Conservation (phyloP, 345 rosid genomes). For the Eucalyptus pauciflora region DNA sequence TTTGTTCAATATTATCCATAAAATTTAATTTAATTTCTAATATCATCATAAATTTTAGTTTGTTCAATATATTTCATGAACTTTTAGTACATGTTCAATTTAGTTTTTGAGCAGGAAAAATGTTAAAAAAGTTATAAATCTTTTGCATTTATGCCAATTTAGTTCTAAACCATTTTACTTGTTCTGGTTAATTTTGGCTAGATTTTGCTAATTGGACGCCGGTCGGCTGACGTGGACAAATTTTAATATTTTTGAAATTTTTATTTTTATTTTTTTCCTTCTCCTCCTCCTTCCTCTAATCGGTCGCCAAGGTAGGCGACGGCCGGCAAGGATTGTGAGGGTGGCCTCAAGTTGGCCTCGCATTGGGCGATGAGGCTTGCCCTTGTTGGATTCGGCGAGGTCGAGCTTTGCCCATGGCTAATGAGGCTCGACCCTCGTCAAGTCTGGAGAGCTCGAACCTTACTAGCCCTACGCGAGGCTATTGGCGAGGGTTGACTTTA, state of each 20-base stretch:
- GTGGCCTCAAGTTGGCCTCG: too few relatives aligned
- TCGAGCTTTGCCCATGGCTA: accelerated
- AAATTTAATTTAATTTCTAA: neutral
- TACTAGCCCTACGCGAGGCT: accelerated
- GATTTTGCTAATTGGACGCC: accelerated
- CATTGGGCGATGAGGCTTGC: too few relatives aligned
- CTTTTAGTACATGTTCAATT: neutral
- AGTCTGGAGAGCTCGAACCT: accelerated
- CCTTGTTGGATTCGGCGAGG: too few relatives aligned
- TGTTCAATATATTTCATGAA: neutral
- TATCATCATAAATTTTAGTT: neutral
- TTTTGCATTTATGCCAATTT: too few relatives aligned
- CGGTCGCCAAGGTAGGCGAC: too few relatives aligned
- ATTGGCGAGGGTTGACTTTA: too few relatives aligned
- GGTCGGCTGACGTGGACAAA: accelerated
- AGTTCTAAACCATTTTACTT: too few relatives aligned
- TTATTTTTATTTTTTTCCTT: too few relatives aligned
- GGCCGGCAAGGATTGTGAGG: too few relatives aligned
- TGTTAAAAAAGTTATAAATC: too few relatives aligned
- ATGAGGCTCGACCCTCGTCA: accelerated
- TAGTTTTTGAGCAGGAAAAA: accelerated
- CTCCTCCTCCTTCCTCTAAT: accelerated
- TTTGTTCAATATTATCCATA: neutral
- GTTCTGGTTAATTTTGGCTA: accelerated
- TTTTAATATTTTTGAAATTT: too few relatives aligned